A percentile compares a stretch with the other conserved stretches of the same genome.
Evolutionary conservation across 2,329 filamentous ascomycete species (phyloP).

Genomic region (Diplodia mutila): DNA sequence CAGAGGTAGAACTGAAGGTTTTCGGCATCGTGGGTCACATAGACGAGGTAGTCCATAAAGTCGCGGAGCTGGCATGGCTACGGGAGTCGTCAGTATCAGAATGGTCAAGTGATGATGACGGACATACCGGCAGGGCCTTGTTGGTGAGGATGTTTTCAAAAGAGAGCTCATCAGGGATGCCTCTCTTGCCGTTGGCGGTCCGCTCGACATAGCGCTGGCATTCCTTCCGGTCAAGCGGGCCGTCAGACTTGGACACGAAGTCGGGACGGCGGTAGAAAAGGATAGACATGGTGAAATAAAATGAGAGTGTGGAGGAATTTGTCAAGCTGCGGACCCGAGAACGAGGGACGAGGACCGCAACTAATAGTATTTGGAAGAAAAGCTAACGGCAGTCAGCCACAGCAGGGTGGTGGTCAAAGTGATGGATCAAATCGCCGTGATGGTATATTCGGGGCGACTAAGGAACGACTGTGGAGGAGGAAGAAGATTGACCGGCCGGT

Average conservation of each 20-base stretch:
- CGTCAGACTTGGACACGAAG: slow-evolving; percentile 24
- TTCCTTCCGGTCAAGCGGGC: slow-evolving; percentile 26
- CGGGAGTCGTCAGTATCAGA: background rate
- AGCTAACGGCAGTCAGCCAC: slow-evolving; percentile 8
- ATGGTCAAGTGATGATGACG: too few species aligned
- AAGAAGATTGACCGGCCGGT: background rate
- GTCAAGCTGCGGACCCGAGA: background rate
- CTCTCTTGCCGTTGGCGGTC: slow-evolving; percentile 33
- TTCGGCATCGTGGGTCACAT: slow-evolving; percentile 77
- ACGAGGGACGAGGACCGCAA: background rate
- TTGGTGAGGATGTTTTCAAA: slow-evolving; percentile 77
- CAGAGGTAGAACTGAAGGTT: slow-evolving; percentile 70
- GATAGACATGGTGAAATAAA: slow-evolving; percentile 27
- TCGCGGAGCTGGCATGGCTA: slow-evolving; percentile 78
- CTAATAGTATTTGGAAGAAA: slow-evolving; percentile 2
- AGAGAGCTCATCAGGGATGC: slow-evolving; percentile 72
- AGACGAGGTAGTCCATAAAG: slow-evolving; percentile 84
- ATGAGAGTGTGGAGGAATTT: background rate
- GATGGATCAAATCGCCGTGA: background rate
- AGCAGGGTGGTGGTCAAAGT: background rate
- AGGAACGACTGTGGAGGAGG: background rate
- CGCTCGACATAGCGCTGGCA: slow-evolving; percentile 29
- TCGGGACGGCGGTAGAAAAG: slow-evolving; percentile 29
- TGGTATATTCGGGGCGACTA: background rate
- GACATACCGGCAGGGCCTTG: slow-evolving; percentile 74